Conservation (phyloP, 1,139 yeast genomes). For the Diutina sp. region DNA sequence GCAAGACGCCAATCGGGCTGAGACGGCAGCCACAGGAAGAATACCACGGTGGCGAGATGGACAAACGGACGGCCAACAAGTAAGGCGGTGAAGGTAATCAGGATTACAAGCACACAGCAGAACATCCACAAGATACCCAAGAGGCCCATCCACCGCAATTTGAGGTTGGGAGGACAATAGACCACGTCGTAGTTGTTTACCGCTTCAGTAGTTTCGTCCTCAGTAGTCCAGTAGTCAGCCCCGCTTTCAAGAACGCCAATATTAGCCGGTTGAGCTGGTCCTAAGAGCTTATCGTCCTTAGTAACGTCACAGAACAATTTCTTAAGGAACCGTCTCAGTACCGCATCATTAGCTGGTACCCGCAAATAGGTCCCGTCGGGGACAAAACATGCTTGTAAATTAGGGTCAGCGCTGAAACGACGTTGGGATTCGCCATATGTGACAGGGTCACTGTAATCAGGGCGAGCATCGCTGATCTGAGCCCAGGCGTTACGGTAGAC, state of each 20-base stretch:
- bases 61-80: conserved; percentile 28
- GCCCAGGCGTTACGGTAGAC: conserved; percentile 42
- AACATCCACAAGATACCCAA: conserved; percentile 58
- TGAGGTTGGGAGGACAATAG: conserved; percentile 75
- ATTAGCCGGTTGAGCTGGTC: conserved; percentile 1
- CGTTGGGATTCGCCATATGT: conserved; percentile 31
- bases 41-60: conserved; percentile 5
- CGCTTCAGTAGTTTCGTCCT: conserved; percentile 17
- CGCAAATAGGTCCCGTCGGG: conserved; percentile 76
- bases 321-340: conserved; percentile 50
- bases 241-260: conserved; percentile 5
- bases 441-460: conserved; percentile 52
- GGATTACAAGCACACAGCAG: conserved; percentile 38
- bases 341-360: conserved; percentile 76
- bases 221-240: conserved; percentile 26
- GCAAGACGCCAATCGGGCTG: conserved; percentile 5
- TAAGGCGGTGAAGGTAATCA: conserved; percentile 19
- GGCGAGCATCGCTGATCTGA: conserved; percentile 26
- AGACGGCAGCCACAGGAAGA: background rate
- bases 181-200: conserved; percentile 49
- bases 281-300: conserved; percentile 53
- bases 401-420: conserved; percentile 28
- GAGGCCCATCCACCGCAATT: conserved; percentile 41
- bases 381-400: conserved; percentile 39
- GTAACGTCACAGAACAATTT: conserved; percentile 73